Evolutionary conservation across 345 rosid species (phyloP), one percentile per base, ranked within the genome.

Genomic region (Triadica sebifera): DNA sequence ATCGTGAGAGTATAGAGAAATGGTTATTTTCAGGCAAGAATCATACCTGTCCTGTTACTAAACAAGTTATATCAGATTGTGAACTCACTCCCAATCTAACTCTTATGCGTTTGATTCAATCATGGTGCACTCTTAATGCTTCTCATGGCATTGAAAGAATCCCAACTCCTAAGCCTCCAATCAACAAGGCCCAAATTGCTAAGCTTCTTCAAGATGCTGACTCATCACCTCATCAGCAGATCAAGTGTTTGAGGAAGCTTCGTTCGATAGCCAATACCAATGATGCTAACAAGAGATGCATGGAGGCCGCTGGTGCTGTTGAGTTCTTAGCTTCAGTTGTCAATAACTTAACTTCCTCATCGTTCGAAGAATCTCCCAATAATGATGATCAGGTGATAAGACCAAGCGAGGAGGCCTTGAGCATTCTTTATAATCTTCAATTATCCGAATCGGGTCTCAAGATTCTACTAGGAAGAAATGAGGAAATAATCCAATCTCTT

Each of bases 111-210:
- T 79, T 94, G 53, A 86, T 94, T 69, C 98, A 94, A 76, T 87
- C 97, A 16, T 94, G 98, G 98, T 94, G 98, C 75, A 89, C 87
- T 10, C 74, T 94, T 60, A 91, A 94, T 50, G 97, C 97, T 38
- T 88, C 93, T 0, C 65, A 85, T 41, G 98, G 98, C 19, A 68
- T 94, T 12, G 92, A 94, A 78, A 85, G 95, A 68, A 88, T 94
- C 70, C 97, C 98, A 0, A 94, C 98, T 10, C 98, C 98, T 3
- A 94, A 88, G 77, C 91, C 88, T 11, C 89, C 91, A 1, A 73
- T 88, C 71, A 84, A 67, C 82, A 87, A 76, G 81, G 62, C 87
- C 1, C 91, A 90, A 73, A 83, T 92, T 5, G 68, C 79, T 29
- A 91, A 88, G 82, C 88, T 94, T 78, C 71, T 92, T 50, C 67